These are phyloP conservation scores for Clitopilus hobsonii DNA, from an alignment of 768 basidiomycete genomes.

Conservation along the genomic window DNA sequence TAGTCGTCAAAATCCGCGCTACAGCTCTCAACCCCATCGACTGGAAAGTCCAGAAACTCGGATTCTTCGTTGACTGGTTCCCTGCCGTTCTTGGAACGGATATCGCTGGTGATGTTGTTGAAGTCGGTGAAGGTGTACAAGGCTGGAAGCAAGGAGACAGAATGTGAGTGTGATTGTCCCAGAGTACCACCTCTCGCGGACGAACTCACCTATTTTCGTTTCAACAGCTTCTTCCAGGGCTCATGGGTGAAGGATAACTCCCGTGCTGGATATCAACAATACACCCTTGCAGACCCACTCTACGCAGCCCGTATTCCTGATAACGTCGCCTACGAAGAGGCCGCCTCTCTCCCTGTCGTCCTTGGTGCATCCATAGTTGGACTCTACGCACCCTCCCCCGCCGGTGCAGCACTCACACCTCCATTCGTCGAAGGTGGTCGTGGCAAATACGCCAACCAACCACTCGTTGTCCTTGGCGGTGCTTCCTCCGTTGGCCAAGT, in stretches of 20 bases:
- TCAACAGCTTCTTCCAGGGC: slow-evolving; percentile 28
- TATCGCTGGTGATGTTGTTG: slow-evolving; percentile 32
- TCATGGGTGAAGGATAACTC: slow-evolving; percentile 23
- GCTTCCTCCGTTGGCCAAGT: slow-evolving; percentile 16
- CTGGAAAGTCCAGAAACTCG: slow-evolving; percentile 6
- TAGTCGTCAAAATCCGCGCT: slow-evolving; percentile 12
- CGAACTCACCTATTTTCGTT: slow-evolving; percentile 6
- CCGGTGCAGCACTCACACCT: slow-evolving; percentile 11
- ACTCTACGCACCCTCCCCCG: slow-evolving; percentile 10
- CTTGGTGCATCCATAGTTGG: slow-evolving; percentile 38
- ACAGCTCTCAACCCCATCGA: slow-evolving; percentile 12
- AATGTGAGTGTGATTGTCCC: slow-evolving; percentile 16
- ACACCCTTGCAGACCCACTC: slow-evolving; percentile 9
- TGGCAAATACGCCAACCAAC: slow-evolving; percentile 11
- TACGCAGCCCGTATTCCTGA: slow-evolving; percentile 28
- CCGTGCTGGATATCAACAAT: slow-evolving; percentile 32
- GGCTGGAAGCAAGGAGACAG: slow-evolving; percentile 27
- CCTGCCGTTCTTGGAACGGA: slow-evolving; percentile 34
- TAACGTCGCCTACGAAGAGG: slow-evolving; percentile 37
- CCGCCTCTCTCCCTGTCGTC: slow-evolving; percentile 36
- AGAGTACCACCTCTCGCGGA: neutral
- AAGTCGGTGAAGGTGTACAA: slow-evolving; percentile 31
- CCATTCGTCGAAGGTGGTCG: slow-evolving; percentile 7
- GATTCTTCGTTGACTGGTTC: slow-evolving; percentile 26
- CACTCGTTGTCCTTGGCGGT: slow-evolving; percentile 17